phyloP scores from a whole-genome alignment of 1,284 basidiomycete genomes.

The Ganoderma boninense region DNA sequence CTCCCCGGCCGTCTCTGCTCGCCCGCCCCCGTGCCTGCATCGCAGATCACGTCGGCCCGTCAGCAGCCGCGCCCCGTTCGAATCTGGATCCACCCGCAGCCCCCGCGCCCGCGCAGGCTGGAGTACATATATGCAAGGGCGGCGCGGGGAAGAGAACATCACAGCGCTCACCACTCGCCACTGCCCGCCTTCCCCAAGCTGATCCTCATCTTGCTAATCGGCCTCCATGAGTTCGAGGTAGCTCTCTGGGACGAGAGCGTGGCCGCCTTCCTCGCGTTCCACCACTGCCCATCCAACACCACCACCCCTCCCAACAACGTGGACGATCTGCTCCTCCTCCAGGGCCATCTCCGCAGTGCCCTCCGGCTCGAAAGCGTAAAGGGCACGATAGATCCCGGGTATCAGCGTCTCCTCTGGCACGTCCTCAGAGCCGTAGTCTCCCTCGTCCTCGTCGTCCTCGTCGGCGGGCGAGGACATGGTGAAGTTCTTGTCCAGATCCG shows the following conservation, averaged over 20 bases:
- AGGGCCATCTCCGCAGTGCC: conserved; percentile 80
- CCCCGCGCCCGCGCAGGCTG: conserved; percentile 31
- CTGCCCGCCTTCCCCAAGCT: not conserved
- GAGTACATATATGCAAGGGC: not conserved
- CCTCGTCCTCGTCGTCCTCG: conserved; percentile 40
- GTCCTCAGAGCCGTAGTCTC: conserved; percentile 32
- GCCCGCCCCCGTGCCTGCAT: too few species aligned
- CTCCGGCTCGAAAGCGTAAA: conserved; percentile 77
- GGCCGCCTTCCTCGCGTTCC: conserved; percentile 51
- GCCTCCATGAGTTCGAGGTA: conserved; percentile 63
- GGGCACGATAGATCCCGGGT: conserved; percentile 74
- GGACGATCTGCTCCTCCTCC: conserved; percentile 74
- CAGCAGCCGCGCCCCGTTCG: too few species aligned
- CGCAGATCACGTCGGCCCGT: too few species aligned
- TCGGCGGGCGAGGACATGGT: conserved; percentile 41
- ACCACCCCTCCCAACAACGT: conserved; percentile 73
- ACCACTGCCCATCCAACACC: conserved; percentile 82
- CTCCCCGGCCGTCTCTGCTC: too few species aligned
- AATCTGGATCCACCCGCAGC: too few species aligned
- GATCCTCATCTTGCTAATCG: conserved; percentile 24
- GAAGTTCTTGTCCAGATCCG: conserved; percentile 60
- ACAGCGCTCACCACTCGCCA: conserved; percentile 17
- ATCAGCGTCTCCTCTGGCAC: conserved; percentile 48
- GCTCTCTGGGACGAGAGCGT: conserved; percentile 74
- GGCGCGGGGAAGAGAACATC: conserved; percentile 13